Evolutionary conservation across 441 rosid species (phyloP).

Genomic region (Erodium moschatum): DNA sequence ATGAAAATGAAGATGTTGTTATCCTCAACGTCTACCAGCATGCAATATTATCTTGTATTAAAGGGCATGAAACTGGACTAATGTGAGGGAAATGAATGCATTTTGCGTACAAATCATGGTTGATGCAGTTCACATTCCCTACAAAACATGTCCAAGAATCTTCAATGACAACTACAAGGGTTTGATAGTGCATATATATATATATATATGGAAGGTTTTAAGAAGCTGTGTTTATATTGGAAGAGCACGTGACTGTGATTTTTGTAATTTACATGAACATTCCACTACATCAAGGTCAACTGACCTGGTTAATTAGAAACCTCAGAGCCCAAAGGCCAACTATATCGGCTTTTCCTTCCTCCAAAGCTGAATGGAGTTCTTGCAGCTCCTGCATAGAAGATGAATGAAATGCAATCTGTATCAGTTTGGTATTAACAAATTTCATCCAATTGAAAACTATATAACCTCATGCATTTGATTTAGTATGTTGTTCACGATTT

Average conservation of each 20-base stretch:
- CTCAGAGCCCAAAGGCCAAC: slow-evolving; percentile 96
- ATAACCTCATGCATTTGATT: not conserved
- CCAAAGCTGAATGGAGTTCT: slow-evolving; percentile 83
- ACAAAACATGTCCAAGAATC: not conserved
- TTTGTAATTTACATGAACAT: not conserved
- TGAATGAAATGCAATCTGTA: not conserved
- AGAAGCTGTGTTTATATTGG: slow-evolving; percentile 2
- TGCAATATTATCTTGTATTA: not conserved
- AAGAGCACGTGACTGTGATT: not conserved
- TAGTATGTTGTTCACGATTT: not conserved
- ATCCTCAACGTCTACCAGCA: not conserved
- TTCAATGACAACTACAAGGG: not conserved
- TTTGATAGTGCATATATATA: slow-evolving; percentile 3
- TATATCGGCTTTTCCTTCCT: slow-evolving; percentile 95
- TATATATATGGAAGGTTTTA: not conserved
- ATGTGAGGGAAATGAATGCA: not conserved
- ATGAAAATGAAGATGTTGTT: not conserved
- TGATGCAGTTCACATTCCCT: slow-evolving; percentile 2
- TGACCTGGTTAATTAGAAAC: slow-evolving; percentile 65
- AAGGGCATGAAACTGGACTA: not conserved
- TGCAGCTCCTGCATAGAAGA: slow-evolving; percentile 62
- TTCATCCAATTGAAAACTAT: not conserved
- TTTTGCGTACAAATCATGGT: not conserved
- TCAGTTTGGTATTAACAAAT: not conserved
- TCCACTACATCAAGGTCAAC: slow-evolving; percentile 13